Conservation (phyloP, 2,329 filamentous ascomycete species). For the Verticillium nonalfalfae region DNA sequence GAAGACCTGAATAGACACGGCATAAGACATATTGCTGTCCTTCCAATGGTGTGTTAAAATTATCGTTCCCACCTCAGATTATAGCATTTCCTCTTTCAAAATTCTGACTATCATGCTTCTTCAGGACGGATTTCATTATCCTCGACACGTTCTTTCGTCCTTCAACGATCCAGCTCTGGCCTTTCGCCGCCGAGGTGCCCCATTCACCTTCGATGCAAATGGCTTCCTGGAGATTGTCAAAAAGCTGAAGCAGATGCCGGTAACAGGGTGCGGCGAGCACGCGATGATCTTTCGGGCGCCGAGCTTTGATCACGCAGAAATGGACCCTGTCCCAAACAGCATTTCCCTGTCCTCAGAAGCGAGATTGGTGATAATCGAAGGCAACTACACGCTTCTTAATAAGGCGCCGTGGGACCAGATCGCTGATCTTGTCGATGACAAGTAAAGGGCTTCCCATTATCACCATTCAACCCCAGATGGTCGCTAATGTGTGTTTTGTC, state of each 20-base stretch:
- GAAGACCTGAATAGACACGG: conserved; percentile 8
- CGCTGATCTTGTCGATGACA: conserved; percentile 39
- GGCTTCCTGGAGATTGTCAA: conserved; percentile 15
- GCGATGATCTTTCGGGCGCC: conserved; percentile 20
- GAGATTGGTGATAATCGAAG: conserved; percentile 45
- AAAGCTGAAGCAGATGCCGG: conserved; percentile 14
- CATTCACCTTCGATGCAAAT: conserved; percentile 22
- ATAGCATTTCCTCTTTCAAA: no score
- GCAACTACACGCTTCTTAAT: conserved; percentile 40
- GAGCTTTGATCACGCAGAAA: conserved; percentile 43
- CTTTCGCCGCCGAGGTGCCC: conserved; percentile 19
- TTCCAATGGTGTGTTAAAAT: conserved; percentile 16
- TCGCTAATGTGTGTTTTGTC: not conserved
- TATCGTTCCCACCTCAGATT: no score
- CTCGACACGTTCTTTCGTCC: conserved; percentile 12
- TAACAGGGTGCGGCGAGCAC: conserved; percentile 12
- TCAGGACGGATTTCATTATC: conserved; percentile 23
- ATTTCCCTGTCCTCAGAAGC: conserved; percentile 24
- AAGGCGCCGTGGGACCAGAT: conserved; percentile 36
- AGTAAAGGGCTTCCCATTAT: conserved; percentile 6
- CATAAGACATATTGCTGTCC: conserved; percentile 12
- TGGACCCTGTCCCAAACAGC: conserved; percentile 31
- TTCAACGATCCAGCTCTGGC: conserved; percentile 16
- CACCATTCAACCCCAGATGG: not conserved
- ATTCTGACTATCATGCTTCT: not conserved